These are phyloP conservation scores for Medicago lupulina DNA, from an alignment of 306 rosid species.

Conservation along the genomic window DNA sequence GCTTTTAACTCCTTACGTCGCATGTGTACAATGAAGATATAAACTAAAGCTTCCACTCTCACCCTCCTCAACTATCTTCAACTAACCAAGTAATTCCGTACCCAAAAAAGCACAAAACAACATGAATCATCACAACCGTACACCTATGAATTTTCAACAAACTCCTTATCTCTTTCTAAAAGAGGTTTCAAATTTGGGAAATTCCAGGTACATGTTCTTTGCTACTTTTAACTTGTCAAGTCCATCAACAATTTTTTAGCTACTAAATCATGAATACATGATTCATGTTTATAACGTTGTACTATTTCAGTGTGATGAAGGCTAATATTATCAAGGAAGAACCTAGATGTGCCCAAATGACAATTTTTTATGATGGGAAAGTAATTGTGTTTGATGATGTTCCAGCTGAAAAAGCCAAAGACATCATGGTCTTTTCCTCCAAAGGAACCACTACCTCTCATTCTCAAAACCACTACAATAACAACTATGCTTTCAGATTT, in stretches of 20 bases:
- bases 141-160: slow-evolving; percentile 31
- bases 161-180: slow-evolving; percentile 29
- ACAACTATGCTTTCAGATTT: slow-evolving; percentile 3
- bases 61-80: not conserved
- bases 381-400: slow-evolving; percentile 69
- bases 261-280: too few species aligned
- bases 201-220: not conserved
- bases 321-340: slow-evolving; percentile 40
- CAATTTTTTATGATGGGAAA: slow-evolving; percentile 80
- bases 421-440: slow-evolving; percentile 66
- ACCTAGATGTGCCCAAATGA: slow-evolving; percentile 62
- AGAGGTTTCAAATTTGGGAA: slow-evolving; percentile 31
- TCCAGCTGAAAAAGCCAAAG: slow-evolving; percentile 70
- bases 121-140: slow-evolving; percentile 25
- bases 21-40: not conserved
- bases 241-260: not conserved
- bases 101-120: too few species aligned
- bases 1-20: not conserved
- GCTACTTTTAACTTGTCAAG: not conserved
- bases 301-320: slow-evolving; percentile 49
- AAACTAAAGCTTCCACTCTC: not conserved
- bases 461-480: not conserved
- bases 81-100: not conserved
- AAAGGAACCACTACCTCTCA: too few species aligned
- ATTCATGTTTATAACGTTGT: too few species aligned